Base-by-base conservation (phyloP, 208 protist species). In the Wallacemonas rigidus region DNA sequence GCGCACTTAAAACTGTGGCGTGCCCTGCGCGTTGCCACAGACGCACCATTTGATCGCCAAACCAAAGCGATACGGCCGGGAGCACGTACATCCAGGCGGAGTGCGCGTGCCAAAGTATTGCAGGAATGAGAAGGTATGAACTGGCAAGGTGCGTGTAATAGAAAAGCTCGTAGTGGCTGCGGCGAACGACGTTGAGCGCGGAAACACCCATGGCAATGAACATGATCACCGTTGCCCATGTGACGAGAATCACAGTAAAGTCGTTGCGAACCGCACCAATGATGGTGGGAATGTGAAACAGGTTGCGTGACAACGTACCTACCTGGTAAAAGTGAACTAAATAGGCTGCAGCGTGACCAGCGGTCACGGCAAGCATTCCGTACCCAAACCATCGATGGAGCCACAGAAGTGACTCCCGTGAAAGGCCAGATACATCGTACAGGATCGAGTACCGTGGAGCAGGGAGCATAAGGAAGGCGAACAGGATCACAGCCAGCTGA, bases 91-190 rank as follows among this genome's bases (percentile, higher is more conserved):
- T 78, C 87, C 87, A 89, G 17, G 75, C 81, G 3, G 79, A 74
- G 15, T 82, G 71, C n/a, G 80, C 79, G 72, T 92, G 84, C 64
- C 77, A 80, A 11, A 90, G n/a, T 26, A 87, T 75, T 14, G 68
- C 50, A 1, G 87, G 84, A n/a, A 86, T 69, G 53, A 87, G 75
- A 39, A 80, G 78, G 73, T 83, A 88, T 12, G 80, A 75, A 48
- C 71, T 75, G 26, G 76, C 36, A 48, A 88, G 75, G 79, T 92
- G 87, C 14, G 80, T 38, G 65, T 90, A 92, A 82, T 88, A 89
- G 74, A 92, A 92, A 7, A 92, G 56, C 72, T 92, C 87, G 63
- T 82, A 92, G 73, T 57, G 86, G 12, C 68, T 56, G n/a, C 87
- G 77, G 38, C 86, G 80, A 36, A 91, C n/a, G 15, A 58, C 45